These are phyloP conservation scores for Penicillium sp. DNA, from an alignment of 2,329 filamentous ascomycete genomes.

Conservation along the genomic window DNA sequence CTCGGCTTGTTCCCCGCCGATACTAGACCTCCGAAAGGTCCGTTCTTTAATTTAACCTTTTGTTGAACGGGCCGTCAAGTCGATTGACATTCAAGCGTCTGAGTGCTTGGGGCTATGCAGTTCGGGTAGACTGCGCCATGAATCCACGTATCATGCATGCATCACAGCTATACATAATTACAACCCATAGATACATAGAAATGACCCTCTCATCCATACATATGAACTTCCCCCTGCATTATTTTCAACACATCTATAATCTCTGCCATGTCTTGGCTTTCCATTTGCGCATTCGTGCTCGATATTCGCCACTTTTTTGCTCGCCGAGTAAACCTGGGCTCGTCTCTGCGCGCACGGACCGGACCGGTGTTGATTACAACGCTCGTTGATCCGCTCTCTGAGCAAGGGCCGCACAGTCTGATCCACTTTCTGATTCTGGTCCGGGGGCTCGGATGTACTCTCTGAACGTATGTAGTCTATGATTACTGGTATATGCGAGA, in stretches of 20 bases:
- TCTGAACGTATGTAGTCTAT: not conserved
- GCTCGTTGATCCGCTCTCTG: constrained; percentile 2
- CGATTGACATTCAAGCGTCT: not conserved
- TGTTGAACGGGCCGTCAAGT: not conserved
- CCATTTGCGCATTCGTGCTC: too few species aligned
- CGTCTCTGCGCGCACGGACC: not conserved
- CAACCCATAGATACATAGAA: not conserved
- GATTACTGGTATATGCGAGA: too few species aligned
- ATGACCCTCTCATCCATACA: not conserved
- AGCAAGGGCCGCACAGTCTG: constrained; percentile 1
- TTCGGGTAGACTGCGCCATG: not conserved
- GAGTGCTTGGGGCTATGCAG: not conserved
- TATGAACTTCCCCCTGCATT: not conserved
- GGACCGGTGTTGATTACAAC: constrained; percentile 1
- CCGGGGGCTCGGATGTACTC: not conserved
- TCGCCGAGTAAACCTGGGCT: not conserved
- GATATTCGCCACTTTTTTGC: too few species aligned
- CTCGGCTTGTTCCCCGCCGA: not conserved
- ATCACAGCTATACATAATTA: not conserved
- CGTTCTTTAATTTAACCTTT: not conserved
- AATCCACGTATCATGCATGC: not conserved
- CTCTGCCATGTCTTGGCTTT: too few species aligned
- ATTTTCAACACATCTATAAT: not conserved
- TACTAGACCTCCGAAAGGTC: not conserved
- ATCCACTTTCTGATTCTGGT: constrained; percentile 6